Conservation (phyloP, 2,329 filamentous ascomycete genomes). For the Clarireedia hainanense region DNA sequence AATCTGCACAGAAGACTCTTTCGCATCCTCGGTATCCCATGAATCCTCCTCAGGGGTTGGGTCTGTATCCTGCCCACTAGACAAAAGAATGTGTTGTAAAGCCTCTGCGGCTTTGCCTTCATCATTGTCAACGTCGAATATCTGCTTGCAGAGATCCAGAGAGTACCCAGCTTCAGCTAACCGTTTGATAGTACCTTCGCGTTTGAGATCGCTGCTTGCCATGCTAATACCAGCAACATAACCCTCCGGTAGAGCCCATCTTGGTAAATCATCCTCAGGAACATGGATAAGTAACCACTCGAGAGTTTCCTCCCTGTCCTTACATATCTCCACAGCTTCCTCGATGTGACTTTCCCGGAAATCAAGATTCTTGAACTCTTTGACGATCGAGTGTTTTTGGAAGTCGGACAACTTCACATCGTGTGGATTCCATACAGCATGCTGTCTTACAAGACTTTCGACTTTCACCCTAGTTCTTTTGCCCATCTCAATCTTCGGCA, state of each 20-base stretch:
- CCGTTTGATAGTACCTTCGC: constrained; percentile 75
- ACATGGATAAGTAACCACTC: constrained; percentile 97
- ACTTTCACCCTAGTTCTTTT: constrained; percentile 69
- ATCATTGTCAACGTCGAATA: constrained; percentile 62
- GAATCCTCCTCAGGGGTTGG: constrained; percentile 33
- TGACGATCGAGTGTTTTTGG: constrained; percentile 54
- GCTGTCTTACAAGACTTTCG: constrained; percentile 68
- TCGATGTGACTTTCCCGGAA: constrained; percentile 86
- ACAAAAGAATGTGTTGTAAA: constrained; percentile 64
- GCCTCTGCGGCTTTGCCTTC: constrained; percentile 71
- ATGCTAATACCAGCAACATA: constrained; percentile 88
- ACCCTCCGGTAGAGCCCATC: constrained; percentile 84
- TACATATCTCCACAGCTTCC: constrained; percentile 81
- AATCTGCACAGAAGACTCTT: constrained; percentile 48
- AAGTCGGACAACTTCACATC: constrained; percentile 53
- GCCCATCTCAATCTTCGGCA: constrained; percentile 90
- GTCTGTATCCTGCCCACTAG: constrained; percentile 33
- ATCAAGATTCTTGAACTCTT: constrained; percentile 68
- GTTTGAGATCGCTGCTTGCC: constrained; percentile 70
- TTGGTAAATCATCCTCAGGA: constrained; percentile 90
- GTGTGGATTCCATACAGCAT: constrained; percentile 83
- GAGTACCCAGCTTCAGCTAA: constrained; percentile 80
- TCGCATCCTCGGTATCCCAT: constrained; percentile 32
- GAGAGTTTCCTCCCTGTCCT: constrained; percentile 83
- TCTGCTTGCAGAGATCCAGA: constrained; percentile 70